phyloP scores from a whole-genome alignment of 495 filamentous ascomycete genomes.

The Penicillium alfredii region DNA sequence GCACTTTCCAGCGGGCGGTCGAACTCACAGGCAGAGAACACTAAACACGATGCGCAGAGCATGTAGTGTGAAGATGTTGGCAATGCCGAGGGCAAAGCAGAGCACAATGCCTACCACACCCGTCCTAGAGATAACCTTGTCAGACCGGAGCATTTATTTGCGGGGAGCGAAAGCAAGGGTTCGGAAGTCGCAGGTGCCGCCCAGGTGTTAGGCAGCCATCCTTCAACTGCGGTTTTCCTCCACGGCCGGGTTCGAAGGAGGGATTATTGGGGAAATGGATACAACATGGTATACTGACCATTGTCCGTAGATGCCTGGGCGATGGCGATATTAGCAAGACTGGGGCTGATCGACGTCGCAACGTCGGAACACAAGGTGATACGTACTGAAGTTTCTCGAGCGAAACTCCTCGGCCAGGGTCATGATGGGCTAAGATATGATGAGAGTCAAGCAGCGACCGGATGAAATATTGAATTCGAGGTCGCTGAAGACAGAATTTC shows the following conservation, averaged over 20 bases:
- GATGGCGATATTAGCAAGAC: conserved; percentile 27
- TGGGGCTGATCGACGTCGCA: conserved; percentile 17
- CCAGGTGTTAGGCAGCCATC: neutral
- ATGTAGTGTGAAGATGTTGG: conserved; percentile 72
- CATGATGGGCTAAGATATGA: conserved; percentile 31
- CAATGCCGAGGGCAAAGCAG: conserved; percentile 90
- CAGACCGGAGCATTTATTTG: conserved; percentile 2
- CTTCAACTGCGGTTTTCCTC: neutral
- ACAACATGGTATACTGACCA: conserved; percentile 60
- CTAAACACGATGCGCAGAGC: conserved; percentile 71
- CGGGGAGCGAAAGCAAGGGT: neutral
- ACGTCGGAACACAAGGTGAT: conserved; percentile 8
- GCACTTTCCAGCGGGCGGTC: conserved; percentile 1
- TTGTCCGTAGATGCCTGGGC: conserved; percentile 96
- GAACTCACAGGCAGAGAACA: conserved; percentile 75
- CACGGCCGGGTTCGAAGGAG: neutral
- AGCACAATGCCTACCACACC: conserved; percentile 91
- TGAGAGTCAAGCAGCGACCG: conserved; percentile 3
- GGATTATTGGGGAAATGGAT: conserved; percentile 1
- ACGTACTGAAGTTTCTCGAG: conserved; percentile 96
- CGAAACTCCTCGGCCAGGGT: conserved; percentile 68
- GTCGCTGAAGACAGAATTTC: conserved; percentile 5
- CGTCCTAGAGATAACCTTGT: conserved; percentile 55
- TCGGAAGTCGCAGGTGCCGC: neutral
- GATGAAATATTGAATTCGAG: conserved; percentile 7